These are phyloP conservation scores for Pleurotus cornucopiae DNA, from an alignment of 768 basidiomycete species.

Conservation along the genomic window DNA sequence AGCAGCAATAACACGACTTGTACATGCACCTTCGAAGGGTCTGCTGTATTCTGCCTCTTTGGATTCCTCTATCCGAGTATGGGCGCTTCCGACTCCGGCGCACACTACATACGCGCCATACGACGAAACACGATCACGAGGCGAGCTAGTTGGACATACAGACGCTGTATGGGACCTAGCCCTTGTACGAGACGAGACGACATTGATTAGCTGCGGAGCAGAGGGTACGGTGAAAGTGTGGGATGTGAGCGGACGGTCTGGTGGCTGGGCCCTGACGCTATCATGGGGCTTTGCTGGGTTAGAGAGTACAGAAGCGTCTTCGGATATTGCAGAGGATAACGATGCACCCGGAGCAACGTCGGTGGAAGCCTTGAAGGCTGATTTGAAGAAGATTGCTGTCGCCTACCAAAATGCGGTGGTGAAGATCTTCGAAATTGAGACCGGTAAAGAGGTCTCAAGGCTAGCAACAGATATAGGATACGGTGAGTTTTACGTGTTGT, in stretches of 20 bases:
- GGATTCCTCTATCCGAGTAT: conserved; percentile 90
- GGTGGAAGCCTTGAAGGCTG: conserved; percentile 77
- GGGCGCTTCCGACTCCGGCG: conserved; percentile 71
- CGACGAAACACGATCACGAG: conserved; percentile 72
- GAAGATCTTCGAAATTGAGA: conserved; percentile 90
- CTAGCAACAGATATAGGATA: conserved; percentile 57
- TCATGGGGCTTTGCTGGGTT: conserved; percentile 80
- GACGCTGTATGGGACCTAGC: conserved; percentile 97
- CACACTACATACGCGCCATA: conserved; percentile 92
- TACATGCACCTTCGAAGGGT: conserved; percentile 72
- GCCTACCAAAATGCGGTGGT: conserved; percentile 87
- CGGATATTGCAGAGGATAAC: conserved; percentile 42
- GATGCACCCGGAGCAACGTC: conserved; percentile 73
- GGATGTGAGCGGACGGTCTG: conserved; percentile 73
- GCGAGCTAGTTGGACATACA: conserved; percentile 86
- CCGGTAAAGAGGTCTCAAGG: conserved; percentile 69
- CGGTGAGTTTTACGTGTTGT: conserved; percentile 31
- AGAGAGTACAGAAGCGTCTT: conserved; percentile 34
- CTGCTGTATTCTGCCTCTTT: conserved; percentile 88
- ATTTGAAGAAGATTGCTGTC: conserved; percentile 84
- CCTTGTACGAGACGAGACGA: conserved; percentile 76
- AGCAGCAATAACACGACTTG: conserved; percentile 81
- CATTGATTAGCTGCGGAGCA: conserved; percentile 85
- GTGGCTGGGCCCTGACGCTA: conserved; percentile 60
- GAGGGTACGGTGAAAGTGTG: conserved; percentile 93